A percentile compares a stretch with the other conserved stretches of the same genome.
These are phyloP conservation scores for Physaria fendleri DNA, from an alignment of 345 rosid species.

Conservation along the genomic window DNA sequence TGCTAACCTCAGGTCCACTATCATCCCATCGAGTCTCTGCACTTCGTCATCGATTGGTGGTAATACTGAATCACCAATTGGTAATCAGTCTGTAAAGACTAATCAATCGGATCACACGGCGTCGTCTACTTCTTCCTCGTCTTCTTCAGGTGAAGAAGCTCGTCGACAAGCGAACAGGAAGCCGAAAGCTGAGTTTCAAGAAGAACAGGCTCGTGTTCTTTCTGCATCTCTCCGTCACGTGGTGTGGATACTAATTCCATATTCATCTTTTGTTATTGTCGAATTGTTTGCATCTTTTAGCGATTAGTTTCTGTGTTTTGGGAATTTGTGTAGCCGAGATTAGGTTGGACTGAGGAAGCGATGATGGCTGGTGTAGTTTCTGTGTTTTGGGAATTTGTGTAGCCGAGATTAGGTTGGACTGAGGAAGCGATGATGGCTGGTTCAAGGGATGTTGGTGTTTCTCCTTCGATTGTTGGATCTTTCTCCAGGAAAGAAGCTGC, in stretches of 20 bases:
- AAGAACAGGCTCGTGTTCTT: slow-evolving; percentile 76
- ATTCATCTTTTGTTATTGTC: too few relatives aligned
- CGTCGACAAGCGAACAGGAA: slow-evolving; percentile 36
- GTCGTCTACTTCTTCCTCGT: slow-evolving; percentile 36
- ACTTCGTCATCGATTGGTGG: slow-evolving; percentile 21
- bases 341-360: slow-evolving; percentile 88
- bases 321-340: slow-evolving; percentile 36
- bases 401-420: slow-evolving; percentile 75
- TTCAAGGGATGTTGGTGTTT: slow-evolving; percentile 75
- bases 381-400: slow-evolving; percentile 2
- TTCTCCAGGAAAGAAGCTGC: slow-evolving; percentile 85
- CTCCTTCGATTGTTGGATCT: slow-evolving; percentile 87
- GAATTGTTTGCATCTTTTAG: not conserved
- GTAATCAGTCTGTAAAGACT: slow-evolving; percentile 13
- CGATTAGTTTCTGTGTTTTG: not conserved
- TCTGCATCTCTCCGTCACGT: slow-evolving; percentile 75
- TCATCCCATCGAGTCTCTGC: slow-evolving; percentile 34
- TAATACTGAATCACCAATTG: slow-evolving; percentile 26
- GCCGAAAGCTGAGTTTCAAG: slow-evolving; percentile 50
- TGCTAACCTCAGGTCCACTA: slow-evolving; percentile 13
- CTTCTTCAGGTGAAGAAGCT: slow-evolving; percentile 38
- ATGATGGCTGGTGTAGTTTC: slow-evolving; percentile 67
- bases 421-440: slow-evolving; percentile 92
- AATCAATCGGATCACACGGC: slow-evolving; percentile 30
- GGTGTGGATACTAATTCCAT: slow-evolving; percentile 34